Conservation (phyloP, 305 asterid genomes). For the Andrographis paniculata region DNA sequence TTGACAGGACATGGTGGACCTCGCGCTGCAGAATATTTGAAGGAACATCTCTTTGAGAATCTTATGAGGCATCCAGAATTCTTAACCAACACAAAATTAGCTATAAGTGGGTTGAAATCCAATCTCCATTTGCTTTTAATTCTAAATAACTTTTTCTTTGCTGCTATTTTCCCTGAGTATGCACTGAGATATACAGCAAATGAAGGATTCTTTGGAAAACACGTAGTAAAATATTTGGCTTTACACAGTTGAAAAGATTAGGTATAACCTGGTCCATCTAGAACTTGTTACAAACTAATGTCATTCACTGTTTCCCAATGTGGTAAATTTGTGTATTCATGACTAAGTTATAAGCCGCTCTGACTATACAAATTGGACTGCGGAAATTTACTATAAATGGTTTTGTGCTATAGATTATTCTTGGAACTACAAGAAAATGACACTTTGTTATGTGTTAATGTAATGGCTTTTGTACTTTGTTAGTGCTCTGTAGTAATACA, state of each 20-base stretch:
- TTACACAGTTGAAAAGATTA: conserved; percentile 2
- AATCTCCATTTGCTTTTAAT: neutral
- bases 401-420: conserved; percentile 1
- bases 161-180: conserved; percentile 2
- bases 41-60: conserved; percentile 85
- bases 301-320: conserved; percentile 1
- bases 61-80: conserved; percentile 81
- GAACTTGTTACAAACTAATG: conserved; percentile 9
- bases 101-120: conserved; percentile 70
- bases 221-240: neutral
- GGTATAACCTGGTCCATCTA: conserved; percentile 7
- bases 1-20: conserved; percentile 95
- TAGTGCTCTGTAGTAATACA: conserved; percentile 14
- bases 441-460: no score
- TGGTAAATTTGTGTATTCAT: neutral
- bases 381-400: neutral
- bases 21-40: conserved; percentile 94
- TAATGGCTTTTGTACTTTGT: conserved; percentile 1
- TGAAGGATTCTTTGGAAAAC: conserved; percentile 5
- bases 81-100: conserved; percentile 51
- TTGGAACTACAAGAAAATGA: neutral
- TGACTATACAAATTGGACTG: conserved; percentile 4
- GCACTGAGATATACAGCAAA: conserved; percentile 1
- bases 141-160: conserved; percentile 11
- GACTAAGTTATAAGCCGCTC: conserved; percentile 4